Percentiles rank a stretch among this genome's conserved stretches.
These are phyloP conservation scores for Venturia oleaginea DNA, from an alignment of 2,329 filamentous ascomycete genomes.

Conservation along the genomic window DNA sequence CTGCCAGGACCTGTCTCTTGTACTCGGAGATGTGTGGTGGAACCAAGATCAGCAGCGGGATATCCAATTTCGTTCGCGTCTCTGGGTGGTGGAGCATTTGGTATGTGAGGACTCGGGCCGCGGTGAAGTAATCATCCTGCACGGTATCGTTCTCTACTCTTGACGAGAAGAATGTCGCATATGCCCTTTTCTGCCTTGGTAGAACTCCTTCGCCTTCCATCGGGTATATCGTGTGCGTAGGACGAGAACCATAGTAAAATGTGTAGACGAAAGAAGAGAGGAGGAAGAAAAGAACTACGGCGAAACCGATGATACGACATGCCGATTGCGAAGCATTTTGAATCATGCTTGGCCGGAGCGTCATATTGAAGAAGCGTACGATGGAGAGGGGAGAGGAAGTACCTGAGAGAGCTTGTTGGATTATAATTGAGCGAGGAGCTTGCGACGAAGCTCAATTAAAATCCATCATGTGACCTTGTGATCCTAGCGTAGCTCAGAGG, in stretches of 20 bases:
- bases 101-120: conserved; percentile 14
- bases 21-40: conserved; percentile 6
- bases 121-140: conserved; percentile 14
- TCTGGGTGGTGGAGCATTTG: conserved; percentile 12
- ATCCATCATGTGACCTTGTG: too few relatives aligned
- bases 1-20: conserved; percentile 2
- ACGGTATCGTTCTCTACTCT: not conserved
- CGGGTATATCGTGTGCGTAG: not conserved
- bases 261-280: not conserved
- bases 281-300: not conserved
- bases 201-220: not conserved
- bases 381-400: not conserved
- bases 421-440: too few relatives aligned
- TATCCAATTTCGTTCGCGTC: conserved; percentile 1
- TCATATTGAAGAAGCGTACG: not conserved
- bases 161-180: not conserved
- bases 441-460: not conserved
- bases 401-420: not conserved
- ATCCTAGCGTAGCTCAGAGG: too few relatives aligned
- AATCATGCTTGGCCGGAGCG: not conserved
- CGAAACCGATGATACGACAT: not conserved
- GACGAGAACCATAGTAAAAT: not conserved
- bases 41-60: conserved; percentile 14
- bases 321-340: not conserved
- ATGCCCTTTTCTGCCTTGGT: not conserved